These are phyloP conservation scores for Torulaspora quercuum DNA, from an alignment of 805 yeast species.

Conservation along the genomic window DNA sequence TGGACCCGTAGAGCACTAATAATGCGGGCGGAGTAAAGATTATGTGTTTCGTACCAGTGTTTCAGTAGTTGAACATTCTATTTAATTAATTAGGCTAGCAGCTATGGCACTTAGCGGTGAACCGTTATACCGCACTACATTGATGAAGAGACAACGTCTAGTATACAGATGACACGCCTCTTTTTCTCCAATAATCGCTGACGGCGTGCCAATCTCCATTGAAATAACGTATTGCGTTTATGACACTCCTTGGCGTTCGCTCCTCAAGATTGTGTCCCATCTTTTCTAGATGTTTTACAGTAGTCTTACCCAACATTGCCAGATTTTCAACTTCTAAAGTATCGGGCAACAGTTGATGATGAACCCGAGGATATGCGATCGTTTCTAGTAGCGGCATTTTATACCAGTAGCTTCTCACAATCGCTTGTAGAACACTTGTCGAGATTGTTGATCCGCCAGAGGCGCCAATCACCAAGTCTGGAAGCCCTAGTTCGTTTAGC, in stretches of 20 bases:
- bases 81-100: no score
- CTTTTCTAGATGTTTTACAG: constrained; percentile 36
- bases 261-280: constrained; percentile 51
- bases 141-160: no score
- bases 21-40: no score
- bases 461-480: constrained; percentile 77
- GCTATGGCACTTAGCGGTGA: no score
- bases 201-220: constrained; percentile 62
- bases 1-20: no score
- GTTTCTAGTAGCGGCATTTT: constrained; percentile 59
- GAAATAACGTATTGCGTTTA: constrained; percentile 51
- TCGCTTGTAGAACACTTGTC: constrained; percentile 78
- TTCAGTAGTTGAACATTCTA: no score
- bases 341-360: constrained; percentile 86
- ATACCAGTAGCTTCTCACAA: constrained; percentile 61
- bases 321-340: constrained; percentile 53
- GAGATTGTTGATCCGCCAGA: constrained; percentile 92
- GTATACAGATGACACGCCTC: constrained; percentile 45
- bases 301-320: constrained; percentile 43
- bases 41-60: no score
- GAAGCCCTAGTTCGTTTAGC: constrained; percentile 43
- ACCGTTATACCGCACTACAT: no score
- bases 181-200: constrained; percentile 85
- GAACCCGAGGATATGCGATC: constrained; percentile 76
- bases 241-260: constrained; percentile 48